A percentile compares a stretch with the other conserved stretches of the same genome.
Evolutionary conservation across 768 basidiomycete genomes (phyloP).

Genomic region (Russula sp.): DNA sequence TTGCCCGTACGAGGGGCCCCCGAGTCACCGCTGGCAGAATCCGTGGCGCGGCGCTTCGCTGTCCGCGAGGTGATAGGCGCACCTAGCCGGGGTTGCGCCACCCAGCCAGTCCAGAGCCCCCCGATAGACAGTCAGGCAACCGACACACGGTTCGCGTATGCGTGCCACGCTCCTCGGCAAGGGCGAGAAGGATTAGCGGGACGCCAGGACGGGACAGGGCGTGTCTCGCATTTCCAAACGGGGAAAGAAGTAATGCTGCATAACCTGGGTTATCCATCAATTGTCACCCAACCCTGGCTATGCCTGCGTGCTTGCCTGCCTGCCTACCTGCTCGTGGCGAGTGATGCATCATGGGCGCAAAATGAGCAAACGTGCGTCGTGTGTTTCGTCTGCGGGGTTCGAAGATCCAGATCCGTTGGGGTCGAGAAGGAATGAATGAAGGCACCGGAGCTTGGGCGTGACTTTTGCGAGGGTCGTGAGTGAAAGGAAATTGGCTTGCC

Average conservation of each 20-base stretch:
- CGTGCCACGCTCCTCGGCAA: background rate
- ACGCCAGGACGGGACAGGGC: background rate
- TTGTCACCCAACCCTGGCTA: background rate
- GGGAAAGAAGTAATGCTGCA: background rate
- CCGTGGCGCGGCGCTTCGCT: conserved; percentile 10
- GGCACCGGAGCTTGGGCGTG: conserved; percentile 4
- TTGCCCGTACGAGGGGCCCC: background rate
- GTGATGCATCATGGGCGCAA: background rate
- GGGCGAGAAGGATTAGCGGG: background rate
- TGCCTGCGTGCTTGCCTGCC: background rate
- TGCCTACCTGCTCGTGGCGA: background rate
- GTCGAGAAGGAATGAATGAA: background rate
- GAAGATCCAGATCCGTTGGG: background rate
- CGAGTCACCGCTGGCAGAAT: background rate
- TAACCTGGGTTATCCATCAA: background rate
- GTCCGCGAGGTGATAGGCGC: background rate
- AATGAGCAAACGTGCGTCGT: conserved; percentile 1
- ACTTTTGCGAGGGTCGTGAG: background rate
- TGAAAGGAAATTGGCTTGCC: background rate
- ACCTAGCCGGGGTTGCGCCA: background rate
- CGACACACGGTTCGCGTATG: background rate
- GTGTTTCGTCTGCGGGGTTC: background rate
- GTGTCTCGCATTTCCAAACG: background rate
- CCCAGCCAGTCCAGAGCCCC: background rate
- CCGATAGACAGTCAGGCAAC: background rate